Percentiles rank a stretch among this genome's conserved stretches.
phyloP scores from a whole-genome alignment of 1,284 basidiomycete species.

The Cryptococcus sp. region DNA sequence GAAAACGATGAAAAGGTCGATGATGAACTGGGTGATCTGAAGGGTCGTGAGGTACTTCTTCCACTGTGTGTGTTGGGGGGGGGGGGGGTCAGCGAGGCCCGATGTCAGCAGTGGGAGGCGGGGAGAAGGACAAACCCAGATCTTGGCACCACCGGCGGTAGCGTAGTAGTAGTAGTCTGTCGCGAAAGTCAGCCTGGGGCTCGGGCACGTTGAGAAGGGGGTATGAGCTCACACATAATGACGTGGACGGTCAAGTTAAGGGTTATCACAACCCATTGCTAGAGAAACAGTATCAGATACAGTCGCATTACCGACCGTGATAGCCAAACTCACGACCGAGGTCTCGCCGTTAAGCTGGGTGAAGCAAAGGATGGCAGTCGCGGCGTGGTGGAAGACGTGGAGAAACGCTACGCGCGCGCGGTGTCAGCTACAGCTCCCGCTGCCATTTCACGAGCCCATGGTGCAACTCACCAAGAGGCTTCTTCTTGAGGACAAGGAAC shows the following conservation, averaged over 20 bases:
- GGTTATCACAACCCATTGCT: constrained; percentile 95
- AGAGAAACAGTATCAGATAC: neutral
- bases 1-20: constrained; percentile 85
- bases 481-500: constrained; percentile 98
- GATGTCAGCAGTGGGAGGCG: too few relatives aligned
- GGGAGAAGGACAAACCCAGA: constrained; percentile 67
- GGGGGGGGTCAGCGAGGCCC: constrained; percentile 6
- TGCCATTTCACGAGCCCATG: too few relatives aligned
- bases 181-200: constrained; percentile 1
- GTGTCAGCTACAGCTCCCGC: neutral
- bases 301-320: too few relatives aligned
- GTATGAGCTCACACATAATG: constrained; percentile 80
- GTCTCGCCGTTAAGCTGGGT: constrained; percentile 90
- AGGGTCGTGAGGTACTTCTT: constrained; percentile 80
- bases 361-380: constrained; percentile 93
- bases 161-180: constrained; percentile 96
- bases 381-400: constrained; percentile 98
- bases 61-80: too few relatives aligned
- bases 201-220: neutral
- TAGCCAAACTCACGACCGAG: constrained; percentile 64
- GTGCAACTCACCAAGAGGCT: constrained; percentile 71
- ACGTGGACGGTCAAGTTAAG: constrained; percentile 95
- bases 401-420: constrained; percentile 67
- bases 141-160: constrained; percentile 87
- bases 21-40: constrained; percentile 93